These are phyloP conservation scores for Bacidia gigantensis DNA, from an alignment of 495 filamentous ascomycete genomes.

Conservation along the genomic window DNA sequence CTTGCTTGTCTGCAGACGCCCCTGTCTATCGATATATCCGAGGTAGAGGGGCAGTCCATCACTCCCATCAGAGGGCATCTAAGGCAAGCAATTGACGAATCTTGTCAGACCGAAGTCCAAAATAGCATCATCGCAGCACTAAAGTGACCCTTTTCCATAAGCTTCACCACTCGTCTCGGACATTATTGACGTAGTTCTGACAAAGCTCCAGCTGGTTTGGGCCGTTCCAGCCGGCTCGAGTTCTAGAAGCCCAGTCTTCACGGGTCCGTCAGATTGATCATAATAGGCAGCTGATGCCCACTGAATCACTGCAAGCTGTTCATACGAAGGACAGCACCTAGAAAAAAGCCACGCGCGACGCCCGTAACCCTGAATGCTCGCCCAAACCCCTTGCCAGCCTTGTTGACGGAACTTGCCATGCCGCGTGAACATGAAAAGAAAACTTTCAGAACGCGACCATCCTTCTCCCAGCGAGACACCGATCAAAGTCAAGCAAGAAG, in stretches of 20 bases:
- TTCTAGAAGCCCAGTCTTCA: not conserved
- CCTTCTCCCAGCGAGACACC: slow-evolving; percentile 3
- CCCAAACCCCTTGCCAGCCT: not conserved
- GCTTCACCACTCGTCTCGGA: not conserved
- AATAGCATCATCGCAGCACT: not conserved
- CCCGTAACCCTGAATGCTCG: not conserved
- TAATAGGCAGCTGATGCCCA: not conserved
- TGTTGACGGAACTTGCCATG: slow-evolving; percentile 5
- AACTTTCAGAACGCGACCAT: slow-evolving; percentile 3
- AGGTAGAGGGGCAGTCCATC: not conserved
- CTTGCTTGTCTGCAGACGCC: too few relatives aligned
- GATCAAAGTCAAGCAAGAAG: slow-evolving; percentile 14
- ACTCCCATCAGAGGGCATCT: too few relatives aligned
- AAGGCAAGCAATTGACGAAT: too few relatives aligned
- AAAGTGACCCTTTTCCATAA: not conserved
- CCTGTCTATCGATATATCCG: not conserved
- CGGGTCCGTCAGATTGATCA: not conserved
- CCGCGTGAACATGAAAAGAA: slow-evolving; percentile 4
- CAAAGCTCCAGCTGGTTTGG: not conserved
- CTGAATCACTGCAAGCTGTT: not conserved
- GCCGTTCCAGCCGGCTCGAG: not conserved
- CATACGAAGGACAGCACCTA: not conserved
- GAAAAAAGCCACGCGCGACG: not conserved
- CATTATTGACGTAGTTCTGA: not conserved
- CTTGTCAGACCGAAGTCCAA: not conserved